These are phyloP conservation scores for Talaromyces sp. DNA, from an alignment of 2,329 filamentous ascomycete genomes.

Conservation along the genomic window DNA sequence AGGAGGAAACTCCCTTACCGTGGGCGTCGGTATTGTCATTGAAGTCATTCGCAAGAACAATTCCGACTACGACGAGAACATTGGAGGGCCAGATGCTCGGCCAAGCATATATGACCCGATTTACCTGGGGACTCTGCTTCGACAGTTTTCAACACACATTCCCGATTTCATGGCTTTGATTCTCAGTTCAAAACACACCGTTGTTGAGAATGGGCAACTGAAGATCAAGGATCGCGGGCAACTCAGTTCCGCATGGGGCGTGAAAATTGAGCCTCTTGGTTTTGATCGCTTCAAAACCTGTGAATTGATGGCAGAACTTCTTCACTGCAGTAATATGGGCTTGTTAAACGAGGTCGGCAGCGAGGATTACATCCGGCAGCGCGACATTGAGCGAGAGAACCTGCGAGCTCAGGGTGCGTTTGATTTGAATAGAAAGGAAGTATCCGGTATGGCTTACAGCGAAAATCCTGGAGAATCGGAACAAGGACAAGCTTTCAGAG, in stretches of 20 bases:
- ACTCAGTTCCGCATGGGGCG: slow-evolving; percentile 83
- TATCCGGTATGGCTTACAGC: slow-evolving; percentile 57
- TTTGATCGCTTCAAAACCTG: slow-evolving; percentile 99
- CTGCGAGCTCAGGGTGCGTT: slow-evolving; percentile 76
- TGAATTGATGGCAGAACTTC: slow-evolving; percentile 93
- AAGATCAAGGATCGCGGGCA: slow-evolving; percentile 68
- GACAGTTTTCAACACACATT: slow-evolving; percentile 85
- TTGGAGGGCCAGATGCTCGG: slow-evolving; percentile 72
- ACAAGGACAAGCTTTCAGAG: slow-evolving; percentile 37
- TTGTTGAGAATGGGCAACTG: slow-evolving; percentile 56
- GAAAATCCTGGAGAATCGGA: slow-evolving; percentile 48
- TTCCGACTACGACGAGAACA: slow-evolving; percentile 95
- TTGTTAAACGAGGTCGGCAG: slow-evolving; percentile 88
- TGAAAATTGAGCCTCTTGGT: slow-evolving; percentile 86
- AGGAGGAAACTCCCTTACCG: slow-evolving; percentile 90
- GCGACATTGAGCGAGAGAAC: slow-evolving; percentile 78
- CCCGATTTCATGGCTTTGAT: slow-evolving; percentile 93
- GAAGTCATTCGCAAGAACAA: slow-evolving; percentile 99
- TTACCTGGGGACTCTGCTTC: slow-evolving; percentile 85
- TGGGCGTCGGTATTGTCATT: slow-evolving; percentile 95
- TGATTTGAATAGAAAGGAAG: slow-evolving; percentile 44
- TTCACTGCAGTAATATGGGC: slow-evolving; percentile 99
- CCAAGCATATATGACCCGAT: slow-evolving; percentile 90
- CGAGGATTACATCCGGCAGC: slow-evolving; percentile 76
- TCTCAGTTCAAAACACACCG: slow-evolving; percentile 65